Base-by-base conservation (phyloP, 2,329 filamentous ascomycete species). In the Chrysoporthe austroafricana region DNA sequence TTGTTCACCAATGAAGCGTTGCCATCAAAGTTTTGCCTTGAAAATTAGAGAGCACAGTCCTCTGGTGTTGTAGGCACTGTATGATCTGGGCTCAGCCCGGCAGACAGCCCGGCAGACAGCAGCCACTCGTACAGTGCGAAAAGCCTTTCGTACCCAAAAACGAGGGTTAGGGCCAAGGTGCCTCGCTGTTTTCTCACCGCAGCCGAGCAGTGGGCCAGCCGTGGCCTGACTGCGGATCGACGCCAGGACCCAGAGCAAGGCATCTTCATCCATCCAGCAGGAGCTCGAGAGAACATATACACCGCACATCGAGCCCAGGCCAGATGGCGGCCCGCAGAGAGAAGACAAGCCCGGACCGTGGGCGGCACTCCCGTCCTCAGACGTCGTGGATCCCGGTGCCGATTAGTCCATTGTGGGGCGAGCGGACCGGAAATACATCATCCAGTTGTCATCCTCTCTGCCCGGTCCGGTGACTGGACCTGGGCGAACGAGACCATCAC, bases 291-390 rank as follows among this genome's bases (percentile, higher is more conserved):
- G 36, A 39, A 39, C 36, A 39, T 9, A 39, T 9, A 39, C 36
- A 39, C 36, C 36, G 36, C 36, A 39, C 36, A 39, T 39, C 36
- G 36, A 39, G 36, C 36, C 36, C 36, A 9, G 36, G 36, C 9
- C 36, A 39, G 36, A 39, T 39, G 36, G 36, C 5, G 36, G 36
- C 36, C 36, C 36, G 5, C 36, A 6, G 5, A 34, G 48, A 9
- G 21, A 54, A 14, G 3, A 6, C 26, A 48, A n/a, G 14, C 46
- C 42, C 62, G 66, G 62, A 62, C 66, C 66, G 66, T 60, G 57
- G 50, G 54, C 66, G 66, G 66, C 62, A 56, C 64, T 42, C 42
- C 62, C n/a, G 42, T 61, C 50, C 62, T 26, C 14, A 50, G 39
- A 44, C 63, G 62, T 54, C 48, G 62, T 56, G 56, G 54, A 57